Evolutionary conservation across 176 grass and related monocot genomes (phyloP), one percentile per base, ranked within the genome.

Genomic region (Lolium perenne): DNA sequence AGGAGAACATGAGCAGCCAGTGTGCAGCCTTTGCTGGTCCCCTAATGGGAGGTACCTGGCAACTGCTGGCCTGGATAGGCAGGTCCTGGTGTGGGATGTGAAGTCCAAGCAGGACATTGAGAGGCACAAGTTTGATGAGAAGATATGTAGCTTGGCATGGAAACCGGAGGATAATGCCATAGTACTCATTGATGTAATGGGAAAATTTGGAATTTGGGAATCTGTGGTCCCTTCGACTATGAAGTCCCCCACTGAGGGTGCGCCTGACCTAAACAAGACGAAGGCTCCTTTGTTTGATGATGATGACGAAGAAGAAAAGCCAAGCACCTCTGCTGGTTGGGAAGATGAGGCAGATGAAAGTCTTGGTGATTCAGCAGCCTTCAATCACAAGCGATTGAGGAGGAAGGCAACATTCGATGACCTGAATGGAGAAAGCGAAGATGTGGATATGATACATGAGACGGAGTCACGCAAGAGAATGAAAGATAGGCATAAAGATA

Each of bases 41-140:
- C 93, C 96, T 1, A 98, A 95, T 84, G 96, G 96, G 25, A 91
- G 90, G 65, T 98, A 95, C 74, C 79, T 95, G 23, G 96, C 86
- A n/a, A 95, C 84, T 82, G 86, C 93, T 5, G 84, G 91, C n/a
- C 59, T 98, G 40, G 96, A 98, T 81, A 95, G 77, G 80, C 96
- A 95, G 79, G 90, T 98, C 38, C 68, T 98, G 48, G 92, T 98
- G 64, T 98, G 96, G 96, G 96, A 98, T 94, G 88, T 94, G n/a
- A 94, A 95, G 43, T 85, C 91, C 13, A 98, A 87, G 88, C 96
- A 94, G 87, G 96, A 95, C 69, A 95, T 98, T 64, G 96, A 98
- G 81, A 91, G 91, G 63, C 93, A 98, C 55, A 95, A 95, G 84
- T 92, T 95, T 79, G 90, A 98, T 57, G 93, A 95, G 32, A 92